Base-by-base conservation (phyloP, 2,329 filamentous ascomycete genomes). In the Pyrenophora tritici-repentis region DNA sequence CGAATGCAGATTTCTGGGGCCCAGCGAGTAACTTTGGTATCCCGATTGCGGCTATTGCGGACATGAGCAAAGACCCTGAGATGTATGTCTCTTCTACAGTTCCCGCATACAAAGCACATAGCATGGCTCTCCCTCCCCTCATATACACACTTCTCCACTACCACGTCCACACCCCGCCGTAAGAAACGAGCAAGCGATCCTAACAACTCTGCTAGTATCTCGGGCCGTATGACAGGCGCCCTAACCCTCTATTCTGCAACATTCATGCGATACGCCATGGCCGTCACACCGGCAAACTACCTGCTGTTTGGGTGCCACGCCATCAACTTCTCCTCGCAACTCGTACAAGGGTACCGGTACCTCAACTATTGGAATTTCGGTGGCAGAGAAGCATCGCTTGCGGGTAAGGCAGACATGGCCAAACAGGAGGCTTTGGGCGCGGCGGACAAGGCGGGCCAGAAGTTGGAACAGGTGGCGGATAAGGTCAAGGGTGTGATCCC, bases 221-320 rank as follows among this genome's bases (percentile, higher is more conserved):
- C 84, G 57, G 85, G 84, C 56, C 75, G 76, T 59, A 86, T 87
- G 83, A 87, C 85, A 49, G 76, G 73, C 63, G 82, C 84, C 38
- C 78, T 87, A 22, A 76, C 79, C 59, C 68, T 83, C 70, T 87
- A 87, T 78, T 82, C 81, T 18, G 82, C 71, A 39, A 83, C 82
- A 51, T 87, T 87, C 76, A 86, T 86, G 83, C 84, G 85, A 70
- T 87, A 87, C 76, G 76, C 85, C 51, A 70, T 87, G 56, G 84
- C 85, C 55, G 83, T 87, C 49, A 76, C 77, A 13, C 85, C 85
- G 34, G 78, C 78, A 65, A 87, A 87, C 76, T 86, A 86, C 76
- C 83, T 87, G 58, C 82, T 87, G 48, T 87, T 87, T 72, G 84
- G 81, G 59, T 87, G 84, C 76, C 85, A 87, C 73, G 75, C 83